phyloP scores from a whole-genome alignment of 257 asterid genomes.

The Apocynum venetum region DNA sequence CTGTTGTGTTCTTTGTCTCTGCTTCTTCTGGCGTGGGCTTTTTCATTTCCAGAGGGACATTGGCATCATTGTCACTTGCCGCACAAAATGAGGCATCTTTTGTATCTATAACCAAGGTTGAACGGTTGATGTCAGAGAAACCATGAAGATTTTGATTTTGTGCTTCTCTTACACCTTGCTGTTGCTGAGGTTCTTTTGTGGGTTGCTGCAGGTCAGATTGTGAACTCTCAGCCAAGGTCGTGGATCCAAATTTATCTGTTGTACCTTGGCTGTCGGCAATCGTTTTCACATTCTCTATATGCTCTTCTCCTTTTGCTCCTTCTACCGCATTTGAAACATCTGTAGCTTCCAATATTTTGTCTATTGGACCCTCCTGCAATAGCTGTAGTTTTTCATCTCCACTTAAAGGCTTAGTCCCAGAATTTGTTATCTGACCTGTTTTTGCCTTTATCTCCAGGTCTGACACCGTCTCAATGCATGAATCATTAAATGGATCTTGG shows the following conservation, averaged over 20 bases:
- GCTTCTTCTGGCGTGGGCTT: conserved; percentile 25
- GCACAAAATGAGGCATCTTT: conserved; percentile 12
- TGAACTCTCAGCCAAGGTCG: conserved; percentile 7
- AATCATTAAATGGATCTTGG: neutral
- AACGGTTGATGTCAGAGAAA: conserved; percentile 22
- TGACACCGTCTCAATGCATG: neutral
- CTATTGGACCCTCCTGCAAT: conserved; percentile 20
- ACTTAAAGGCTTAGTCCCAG: neutral
- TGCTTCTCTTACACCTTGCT: conserved; percentile 11
- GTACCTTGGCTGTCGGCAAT: conserved; percentile 11
- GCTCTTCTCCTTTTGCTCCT: conserved; percentile 16
- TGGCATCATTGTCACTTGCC: conserved; percentile 17
- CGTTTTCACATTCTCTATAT: conserved; percentile 14
- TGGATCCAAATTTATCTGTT: conserved; percentile 16
- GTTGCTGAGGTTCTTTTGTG: conserved; percentile 11
- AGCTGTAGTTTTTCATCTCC: conserved; percentile 1
- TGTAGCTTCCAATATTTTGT: conserved; percentile 13
- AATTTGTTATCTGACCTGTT: neutral
- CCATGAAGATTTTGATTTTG: conserved; percentile 19
- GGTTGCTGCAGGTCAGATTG: conserved; percentile 15
- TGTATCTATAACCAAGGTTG: conserved; percentile 13
- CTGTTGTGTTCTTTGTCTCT: conserved; percentile 19
- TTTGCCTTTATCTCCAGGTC: conserved; percentile 2
- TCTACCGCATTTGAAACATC: conserved; percentile 10
- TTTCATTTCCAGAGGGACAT: conserved; percentile 12